Evolutionary conservation across 108 stramenopile genomes (phyloP), one percentile per base, ranked within the genome.

Genomic region (Conticribra guillardii): DNA sequence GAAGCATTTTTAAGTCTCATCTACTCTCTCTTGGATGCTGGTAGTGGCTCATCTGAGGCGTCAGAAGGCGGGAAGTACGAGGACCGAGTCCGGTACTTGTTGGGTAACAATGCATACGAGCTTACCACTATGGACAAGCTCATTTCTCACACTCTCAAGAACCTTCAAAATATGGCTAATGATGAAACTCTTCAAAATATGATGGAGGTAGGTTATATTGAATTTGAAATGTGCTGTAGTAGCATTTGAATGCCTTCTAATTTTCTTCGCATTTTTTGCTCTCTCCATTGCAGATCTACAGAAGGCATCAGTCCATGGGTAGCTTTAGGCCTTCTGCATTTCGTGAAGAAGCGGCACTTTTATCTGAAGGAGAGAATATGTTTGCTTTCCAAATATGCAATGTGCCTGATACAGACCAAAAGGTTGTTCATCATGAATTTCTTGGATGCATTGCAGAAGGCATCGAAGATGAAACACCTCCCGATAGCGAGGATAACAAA

Each of bases 111-210:
- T 19, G 83, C 82, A 1, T 93, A 86, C 67, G 95, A 93, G 55
- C 85, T 96, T 34, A 89, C 88, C 11, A 96, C 95, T 18, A 91
- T 96, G 87, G 95, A 96, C 79, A 96, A 96, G 72, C 67, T 96
- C 48, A 85, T 96, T 69, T 85, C 87, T 31, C 89, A 93, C 64
- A 76, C 90, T 44, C 62, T 90, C 37, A 96, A 96, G 84, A 89
- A 93, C 56, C 72, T 96, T 59, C 91, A 93, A 60, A 71, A 79
- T 24, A 84, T 96, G 84, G 84, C 85, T 1, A 82, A 87, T 54
- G 95, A 96, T 73, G 95, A 93, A 33, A 87, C 84, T 9, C 85
- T 93, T 77, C 87, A 87, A 81, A 87, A 82, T 73, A 74, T 92
- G 69, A 81, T 89, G 21, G 85, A 93, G 64, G 73, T 74, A 11